A percentile compares a stretch with the other conserved stretches of the same genome.
Evolutionary conservation across 164 flowering plant genomes (phyloP).

Genomic region (Liquidambar formosana): DNA sequence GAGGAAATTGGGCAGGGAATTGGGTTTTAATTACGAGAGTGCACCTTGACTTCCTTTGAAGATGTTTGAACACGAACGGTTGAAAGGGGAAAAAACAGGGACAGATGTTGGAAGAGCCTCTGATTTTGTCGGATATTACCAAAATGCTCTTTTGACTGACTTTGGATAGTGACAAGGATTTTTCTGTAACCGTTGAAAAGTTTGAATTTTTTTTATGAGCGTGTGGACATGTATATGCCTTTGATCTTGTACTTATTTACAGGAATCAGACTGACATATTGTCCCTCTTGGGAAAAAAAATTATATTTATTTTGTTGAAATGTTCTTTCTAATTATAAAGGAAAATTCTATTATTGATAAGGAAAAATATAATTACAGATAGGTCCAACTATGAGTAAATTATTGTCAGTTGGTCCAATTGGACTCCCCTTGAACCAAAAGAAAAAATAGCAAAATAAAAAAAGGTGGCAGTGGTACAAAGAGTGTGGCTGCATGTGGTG

Average conservation of each 20-base stretch:
- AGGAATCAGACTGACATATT: neutral
- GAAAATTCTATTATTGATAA: neutral
- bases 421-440: too few relatives aligned
- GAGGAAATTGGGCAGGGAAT: neutral
- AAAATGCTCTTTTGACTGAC: slow-evolving; percentile 46
- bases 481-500: too few relatives aligned
- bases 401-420: too few relatives aligned
- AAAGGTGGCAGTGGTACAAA: too few relatives aligned
- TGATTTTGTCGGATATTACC: slow-evolving; percentile 55
- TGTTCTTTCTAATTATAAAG: neutral
- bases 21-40: slow-evolving; percentile 34
- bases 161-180: slow-evolving; percentile 28
- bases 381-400: too few relatives aligned
- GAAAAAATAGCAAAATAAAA: too few relatives aligned
- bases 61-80: slow-evolving; percentile 41
- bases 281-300: neutral
- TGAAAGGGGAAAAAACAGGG: slow-evolving; percentile 37
- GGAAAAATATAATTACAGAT: too few relatives aligned
- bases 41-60: slow-evolving; percentile 36
- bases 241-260: slow-evolving; percentile 15
- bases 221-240: slow-evolving; percentile 3
- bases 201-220: slow-evolving; percentile 4
- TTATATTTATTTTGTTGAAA: neutral
- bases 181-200: slow-evolving; percentile 38
- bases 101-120: slow-evolving; percentile 51